Base-by-base conservation (phyloP, 768 basidiomycete species). In the Lactarius quietus region DNA sequence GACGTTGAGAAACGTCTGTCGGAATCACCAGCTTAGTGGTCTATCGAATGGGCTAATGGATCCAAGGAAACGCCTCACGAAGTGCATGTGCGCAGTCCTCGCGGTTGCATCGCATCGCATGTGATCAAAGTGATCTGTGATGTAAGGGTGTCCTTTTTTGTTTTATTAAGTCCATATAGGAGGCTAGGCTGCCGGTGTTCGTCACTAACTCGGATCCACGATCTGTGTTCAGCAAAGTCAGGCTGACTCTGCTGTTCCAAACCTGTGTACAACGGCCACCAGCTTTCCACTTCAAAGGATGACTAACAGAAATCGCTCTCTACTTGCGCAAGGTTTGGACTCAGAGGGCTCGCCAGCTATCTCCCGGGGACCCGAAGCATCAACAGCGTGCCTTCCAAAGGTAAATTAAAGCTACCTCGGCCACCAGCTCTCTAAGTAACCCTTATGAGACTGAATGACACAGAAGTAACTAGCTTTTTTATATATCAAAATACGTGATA, bases 1-100 rank as follows among this genome's bases (percentile, higher is more conserved):
- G 0, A 93, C 38, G 35, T 36, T 31, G 23, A 6, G 41, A 51
- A 43, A 6, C 67, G 82, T 86, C 58, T 92, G 95, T 86, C 59
- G 92, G 95, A 73, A 76, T 95, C 33, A 73, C 90, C 48, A 84
- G 88, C 56, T 80, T 93, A 1, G 89, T 90, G 6, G 75, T 80
- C 95, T 93, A 0, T 93, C 92, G 2, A 92, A 95, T 33, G 93
- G 95, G 71, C 93, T 93, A 1, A 93, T 89, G 0, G 81, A 95
- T 35, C 81, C 94, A 55, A 92, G 86, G 74, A 90, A 86, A 7
- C 80, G 93, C 29, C 76, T 31, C 76, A 80, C 14, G 83, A 86
- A 23, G 82, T 95, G 60, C 83, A 95, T 45, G 92, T 90, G 70
- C 66, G 78, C 56, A 43, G 28, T 28, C 38, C 59, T 33, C 33